Base-by-base conservation (phyloP, 768 basidiomycete species). In the Mrakia hoshinonis region DNA sequence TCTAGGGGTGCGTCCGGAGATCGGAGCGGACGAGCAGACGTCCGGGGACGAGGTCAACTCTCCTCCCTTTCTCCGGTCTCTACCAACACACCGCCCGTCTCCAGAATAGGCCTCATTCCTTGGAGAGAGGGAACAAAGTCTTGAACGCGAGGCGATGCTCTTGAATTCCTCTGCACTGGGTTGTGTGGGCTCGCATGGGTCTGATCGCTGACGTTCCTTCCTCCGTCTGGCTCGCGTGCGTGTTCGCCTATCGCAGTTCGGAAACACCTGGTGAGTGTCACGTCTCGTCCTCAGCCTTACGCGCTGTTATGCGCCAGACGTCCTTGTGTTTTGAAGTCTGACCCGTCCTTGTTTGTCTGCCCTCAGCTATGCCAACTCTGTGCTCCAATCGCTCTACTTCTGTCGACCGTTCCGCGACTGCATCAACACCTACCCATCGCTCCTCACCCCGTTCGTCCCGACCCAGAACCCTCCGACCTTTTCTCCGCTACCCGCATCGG, bases 321-420 rank as follows among this genome's bases (percentile, higher is more conserved):
- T 12, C 15, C 15, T 18, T 52, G 31, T 67, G 13, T 52, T 24
- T 11, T 20, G 18, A 51, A 1, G 13, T 22, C 38, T 29, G n/a
- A 52, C 26, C n/a, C 55, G 13, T 46, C 43, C 13, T 24, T 49
- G 13, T 51, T 38, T 54, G 9, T 11, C 24, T 3, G 46, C 18
- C 31, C 58, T 71, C 79, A 93, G 93, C 81, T 99, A 99, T 80
- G 93, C 90, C 82, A 99, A 98, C 81, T 96, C 95, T n/a, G 92
- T 99, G 29, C 84, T 99, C 20, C 95, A 99, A 79, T 88, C 96
- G 0, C 85, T 98, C 68, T 99, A 97, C 82, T 95, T 94, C 79
- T 97, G 93, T 79, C 81, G 85, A 29, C 94, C 95, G 1, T 97
- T 99, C 79, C 85, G 94, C 64, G 89, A 94, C 63, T 89, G 96